Base-by-base conservation (phyloP, 208 protist genomes). In the Herpetomonas muscarum region DNA sequence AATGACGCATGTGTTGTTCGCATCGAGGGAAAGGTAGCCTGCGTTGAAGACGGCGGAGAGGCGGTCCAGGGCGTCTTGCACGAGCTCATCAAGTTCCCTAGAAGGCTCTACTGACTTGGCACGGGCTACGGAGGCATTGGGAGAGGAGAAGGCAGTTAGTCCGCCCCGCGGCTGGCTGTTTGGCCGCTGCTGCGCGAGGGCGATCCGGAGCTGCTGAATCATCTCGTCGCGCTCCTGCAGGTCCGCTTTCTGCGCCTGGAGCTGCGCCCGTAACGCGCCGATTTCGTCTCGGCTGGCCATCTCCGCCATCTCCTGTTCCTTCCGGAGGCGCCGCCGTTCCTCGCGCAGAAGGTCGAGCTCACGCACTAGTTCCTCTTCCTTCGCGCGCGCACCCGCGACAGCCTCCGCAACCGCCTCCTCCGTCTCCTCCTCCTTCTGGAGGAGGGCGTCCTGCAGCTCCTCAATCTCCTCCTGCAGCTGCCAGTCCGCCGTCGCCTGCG, bases 1-100 rank as follows among this genome's bases (percentile, higher is more conserved):
- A 21, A 94, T 19, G 6, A 90, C 68, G 32, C 81, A 88, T 0
- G 89, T 93, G 48, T 87, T 61, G 49, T 81, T 87, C 7, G 45
- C 58, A 26, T 90, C 78, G 7, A 94, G 61, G 55, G 75, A 19
- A 28, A 92, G 62, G 12, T 46, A 7, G 4, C 41, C 28, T 4
- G 74, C 59, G 10, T 41, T 32, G 10, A 89, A 46, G 19, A 60
- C 57, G 2, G 36, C 22, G 25, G 78, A 55, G 24, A 89, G 65
- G 29, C 57, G 41, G 0, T 24, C 32, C 15, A 92, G 61, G 6
- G 61, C 48, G 0, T 45, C 28, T 13, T 48, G 46, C 17, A 61
- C 60, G 29, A 81, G 42, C 17, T 29, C 50, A 52, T 82, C 70
- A 10, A 82, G 24, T 7, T 2, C 25, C 4, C 17, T 24, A 6